A percentile compares a stretch with the other conserved stretches of the same genome.
Conservation (phyloP, 2,329 filamentous ascomycete species). For the Decorospora gaudefroyi region DNA sequence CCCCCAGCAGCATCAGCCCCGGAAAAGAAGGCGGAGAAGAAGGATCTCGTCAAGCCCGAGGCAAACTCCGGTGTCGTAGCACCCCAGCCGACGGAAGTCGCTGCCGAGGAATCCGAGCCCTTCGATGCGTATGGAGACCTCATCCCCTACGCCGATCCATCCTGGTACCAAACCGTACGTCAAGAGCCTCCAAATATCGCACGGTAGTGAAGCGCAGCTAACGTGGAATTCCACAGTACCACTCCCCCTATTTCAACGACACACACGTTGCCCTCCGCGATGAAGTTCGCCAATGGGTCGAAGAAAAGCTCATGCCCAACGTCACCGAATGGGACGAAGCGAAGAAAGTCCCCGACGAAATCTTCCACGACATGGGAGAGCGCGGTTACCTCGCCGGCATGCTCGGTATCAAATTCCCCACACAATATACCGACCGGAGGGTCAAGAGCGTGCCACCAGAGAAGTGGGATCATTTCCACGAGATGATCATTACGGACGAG, state of each 20-base stretch:
- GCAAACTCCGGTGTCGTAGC: constrained; percentile 61
- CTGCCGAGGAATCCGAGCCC: constrained; percentile 66
- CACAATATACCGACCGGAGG: constrained; percentile 67
- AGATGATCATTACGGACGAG: constrained; percentile 94
- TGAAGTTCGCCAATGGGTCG: constrained; percentile 91
- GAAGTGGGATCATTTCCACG: constrained; percentile 98
- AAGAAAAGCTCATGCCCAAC: constrained; percentile 83
- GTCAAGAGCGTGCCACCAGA: constrained; percentile 80
- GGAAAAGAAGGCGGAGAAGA: constrained; percentile 53
- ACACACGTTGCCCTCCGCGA: constrained; percentile 86
- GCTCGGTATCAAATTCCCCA: constrained; percentile 70
- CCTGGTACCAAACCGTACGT: constrained; percentile 91
- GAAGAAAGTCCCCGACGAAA: constrained; percentile 81
- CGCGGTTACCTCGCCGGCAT: constrained; percentile 66
- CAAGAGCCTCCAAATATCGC: background rate
- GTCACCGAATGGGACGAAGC: constrained; percentile 97
- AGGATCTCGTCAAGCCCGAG: constrained; percentile 60
- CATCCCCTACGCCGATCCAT: constrained; percentile 89
- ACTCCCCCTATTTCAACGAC: constrained; percentile 96
- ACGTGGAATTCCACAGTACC: constrained; percentile 66
- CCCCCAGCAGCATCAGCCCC: constrained; percentile 55
- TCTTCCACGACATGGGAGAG: constrained; percentile 95
- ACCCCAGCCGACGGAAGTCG: constrained; percentile 45
- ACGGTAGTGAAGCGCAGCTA: constrained; percentile 4
- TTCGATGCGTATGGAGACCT: constrained; percentile 83